phyloP scores from a whole-genome alignment of 371 early-diverging fungal genomes.

The Mortierella sp. region DNA sequence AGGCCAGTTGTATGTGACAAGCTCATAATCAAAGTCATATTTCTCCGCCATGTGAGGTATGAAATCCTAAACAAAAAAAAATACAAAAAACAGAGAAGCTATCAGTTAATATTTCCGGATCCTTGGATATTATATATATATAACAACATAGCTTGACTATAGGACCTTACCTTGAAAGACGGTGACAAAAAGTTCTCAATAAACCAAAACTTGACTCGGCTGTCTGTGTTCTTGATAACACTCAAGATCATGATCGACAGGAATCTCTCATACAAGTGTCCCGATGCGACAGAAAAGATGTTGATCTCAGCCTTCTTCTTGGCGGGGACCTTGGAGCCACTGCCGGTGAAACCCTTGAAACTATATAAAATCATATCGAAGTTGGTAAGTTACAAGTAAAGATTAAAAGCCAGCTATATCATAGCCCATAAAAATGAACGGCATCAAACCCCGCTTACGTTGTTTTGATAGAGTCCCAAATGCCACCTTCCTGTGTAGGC shows the following conservation, averaged over 20 bases:
- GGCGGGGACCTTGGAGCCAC: slow-evolving; percentile 22
- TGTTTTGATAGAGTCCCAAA: slow-evolving; percentile 68
- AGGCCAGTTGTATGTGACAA: slow-evolving; percentile 98
- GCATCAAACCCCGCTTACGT: slow-evolving; percentile 51
- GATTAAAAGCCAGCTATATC: too few species aligned
- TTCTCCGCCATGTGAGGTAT: slow-evolving; percentile 89
- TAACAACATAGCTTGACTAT: not conserved
- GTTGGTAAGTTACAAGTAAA: too few species aligned
- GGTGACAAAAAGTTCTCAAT: slow-evolving; percentile 97
- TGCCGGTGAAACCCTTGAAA: slow-evolving; percentile 32
- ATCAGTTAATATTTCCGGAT: not conserved
- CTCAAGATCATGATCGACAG: slow-evolving; percentile 96
- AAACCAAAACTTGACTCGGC: slow-evolving; percentile 96
- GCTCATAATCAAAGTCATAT: slow-evolving; percentile 90
- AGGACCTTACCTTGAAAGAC: slow-evolving; percentile 79
- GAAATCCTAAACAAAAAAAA: slow-evolving; percentile 70
- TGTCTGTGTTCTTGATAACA: slow-evolving; percentile 88
- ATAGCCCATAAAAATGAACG: not conserved
- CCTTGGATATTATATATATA: not conserved
- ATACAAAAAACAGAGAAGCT: not conserved
- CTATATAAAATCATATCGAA: slow-evolving; percentile 5
- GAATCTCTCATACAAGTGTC: slow-evolving; percentile 97
- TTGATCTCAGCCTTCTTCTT: slow-evolving; percentile 79
- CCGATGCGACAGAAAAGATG: slow-evolving; percentile 97
- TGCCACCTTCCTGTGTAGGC: slow-evolving; percentile 31